Conservation (phyloP, 257 asterid species). For the Leonotis leonurus region DNA sequence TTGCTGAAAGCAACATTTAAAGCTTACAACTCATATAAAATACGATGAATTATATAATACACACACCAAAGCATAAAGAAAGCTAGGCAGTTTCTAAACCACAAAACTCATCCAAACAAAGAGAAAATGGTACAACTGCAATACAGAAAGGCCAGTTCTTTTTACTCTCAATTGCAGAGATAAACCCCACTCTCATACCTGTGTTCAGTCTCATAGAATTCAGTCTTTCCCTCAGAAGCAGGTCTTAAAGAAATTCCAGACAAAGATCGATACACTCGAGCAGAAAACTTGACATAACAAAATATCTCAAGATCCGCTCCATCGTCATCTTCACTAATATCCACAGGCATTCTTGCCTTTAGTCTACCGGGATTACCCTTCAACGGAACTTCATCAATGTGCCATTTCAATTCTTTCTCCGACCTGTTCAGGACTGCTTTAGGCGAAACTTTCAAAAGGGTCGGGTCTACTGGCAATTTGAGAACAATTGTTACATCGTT, state of each 20-base stretch:
- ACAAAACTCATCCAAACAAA: conserved; percentile 25
- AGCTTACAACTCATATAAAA: background rate
- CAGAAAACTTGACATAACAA: conserved; percentile 68
- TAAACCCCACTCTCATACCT: conserved; percentile 74
- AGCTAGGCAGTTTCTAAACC: conserved; percentile 16
- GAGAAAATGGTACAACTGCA: conserved; percentile 21
- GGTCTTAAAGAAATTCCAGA: conserved; percentile 79
- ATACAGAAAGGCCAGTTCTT: conserved; percentile 8
- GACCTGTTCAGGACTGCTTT: conserved; percentile 88
- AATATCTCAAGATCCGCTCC: conserved; percentile 67
- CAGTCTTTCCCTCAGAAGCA: conserved; percentile 80
- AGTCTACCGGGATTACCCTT: conserved; percentile 78
- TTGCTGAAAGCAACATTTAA: background rate
- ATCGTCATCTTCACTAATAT: conserved; percentile 68
- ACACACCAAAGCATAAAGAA: conserved; percentile 19
- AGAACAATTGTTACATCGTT: conserved; percentile 65
- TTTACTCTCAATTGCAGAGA: conserved; percentile 48
- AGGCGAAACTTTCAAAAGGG: conserved; percentile 74
- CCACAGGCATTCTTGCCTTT: conserved; percentile 85
- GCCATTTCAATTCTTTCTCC: conserved; percentile 87
- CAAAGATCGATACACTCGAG: conserved; percentile 54
- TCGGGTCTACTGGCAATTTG: conserved; percentile 85
- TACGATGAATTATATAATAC: conserved; percentile 17
- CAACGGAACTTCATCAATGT: conserved; percentile 71
- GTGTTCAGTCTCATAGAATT: conserved; percentile 82